phyloP scores from a whole-genome alignment of 805 yeast genomes.

The Candida hungchunana region DNA sequence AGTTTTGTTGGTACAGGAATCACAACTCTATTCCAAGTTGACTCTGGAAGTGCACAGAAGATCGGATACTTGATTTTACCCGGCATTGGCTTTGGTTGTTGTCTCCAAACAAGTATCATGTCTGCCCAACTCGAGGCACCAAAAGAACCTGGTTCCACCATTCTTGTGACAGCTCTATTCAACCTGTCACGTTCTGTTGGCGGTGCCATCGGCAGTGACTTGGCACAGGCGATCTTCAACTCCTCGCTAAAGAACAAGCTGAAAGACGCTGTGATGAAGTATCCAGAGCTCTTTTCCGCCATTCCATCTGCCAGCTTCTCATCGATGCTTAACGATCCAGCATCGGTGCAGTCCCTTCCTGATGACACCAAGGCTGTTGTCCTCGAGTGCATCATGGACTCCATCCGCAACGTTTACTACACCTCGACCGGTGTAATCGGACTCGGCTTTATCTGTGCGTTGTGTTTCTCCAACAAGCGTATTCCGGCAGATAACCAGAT shows the following conservation, averaged over 20 bases:
- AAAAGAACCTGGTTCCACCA: slow-evolving; percentile 41
- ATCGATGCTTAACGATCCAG: slow-evolving; percentile 6
- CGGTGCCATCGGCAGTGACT: slow-evolving; percentile 36
- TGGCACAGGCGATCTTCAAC: slow-evolving; percentile 36
- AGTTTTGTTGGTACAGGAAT: slow-evolving; percentile 35
- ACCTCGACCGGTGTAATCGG: slow-evolving; percentile 26
- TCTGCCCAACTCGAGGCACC: slow-evolving; percentile 40
- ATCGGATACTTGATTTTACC: slow-evolving; percentile 36
- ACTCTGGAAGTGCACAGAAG: slow-evolving; percentile 26
- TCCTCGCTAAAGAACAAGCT: slow-evolving; percentile 23
- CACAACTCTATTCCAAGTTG: slow-evolving; percentile 28
- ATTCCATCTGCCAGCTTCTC: not conserved
- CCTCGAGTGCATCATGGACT: slow-evolving; percentile 28
- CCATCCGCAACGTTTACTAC: slow-evolving; percentile 38
- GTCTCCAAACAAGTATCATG: slow-evolving; percentile 31
- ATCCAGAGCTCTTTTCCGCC: slow-evolving; percentile 8
- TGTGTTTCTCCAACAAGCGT: not conserved
- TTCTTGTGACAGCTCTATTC: slow-evolving; percentile 40
- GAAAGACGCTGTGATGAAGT: not conserved
- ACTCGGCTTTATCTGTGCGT: not conserved
- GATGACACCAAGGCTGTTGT: slow-evolving; percentile 13
- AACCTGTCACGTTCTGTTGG: slow-evolving; percentile 40
- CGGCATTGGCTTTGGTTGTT: slow-evolving; percentile 34
- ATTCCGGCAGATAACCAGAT: no score
- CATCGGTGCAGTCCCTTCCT: not conserved